Base-by-base conservation (phyloP, 257 asterid genomes). In the Rehmannia glutinosa region DNA sequence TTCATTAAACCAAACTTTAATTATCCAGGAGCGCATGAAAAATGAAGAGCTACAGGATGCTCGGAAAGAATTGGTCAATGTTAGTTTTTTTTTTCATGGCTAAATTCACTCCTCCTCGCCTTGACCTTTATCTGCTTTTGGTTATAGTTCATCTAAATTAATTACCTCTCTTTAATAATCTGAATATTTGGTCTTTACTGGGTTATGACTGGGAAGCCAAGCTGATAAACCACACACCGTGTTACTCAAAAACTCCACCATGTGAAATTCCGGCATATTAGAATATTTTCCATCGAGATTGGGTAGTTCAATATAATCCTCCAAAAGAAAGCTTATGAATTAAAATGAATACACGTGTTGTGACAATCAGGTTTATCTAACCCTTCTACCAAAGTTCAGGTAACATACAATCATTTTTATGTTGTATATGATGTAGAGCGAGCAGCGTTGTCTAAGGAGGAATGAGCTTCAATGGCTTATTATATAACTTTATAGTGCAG, bases 1-100 rank as follows among this genome's bases (percentile, higher is more conserved):
- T 43, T 55, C 82, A 39, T 60, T 85, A 64, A 86, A 87, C 82
- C 96, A 86, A 68, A 75, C 87, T 49, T 75, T 88, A 39, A 71
- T 91, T n/a, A 78, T 85, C 49, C 80, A 82, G 81, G 97, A 94
- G 75, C 92, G 89, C 68, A 89, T 77, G 72, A 79, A 83, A 74
- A 94, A 90, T 63, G 90, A 85, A 17, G 96, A 86, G 79, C 82
- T 94, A 69, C 99, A 91, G 75, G 99, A 90, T 17, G 97, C 99
- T 20, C 92, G 96, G 17, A 94, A 85, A 84, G 99, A 88, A 73
- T 67, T 94, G 88, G 66, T 88, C 72, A 83, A 87, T 66, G 99
- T 94, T 78, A 86, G 90, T 71, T 41, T 65, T 43, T 50, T 45
- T 65, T 73, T 38, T 9, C 25, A 9, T 62, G 41, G 41, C 38